phyloP scores from a whole-genome alignment of 202 grass and related monocot genomes.

The Alloteropsis angusta region DNA sequence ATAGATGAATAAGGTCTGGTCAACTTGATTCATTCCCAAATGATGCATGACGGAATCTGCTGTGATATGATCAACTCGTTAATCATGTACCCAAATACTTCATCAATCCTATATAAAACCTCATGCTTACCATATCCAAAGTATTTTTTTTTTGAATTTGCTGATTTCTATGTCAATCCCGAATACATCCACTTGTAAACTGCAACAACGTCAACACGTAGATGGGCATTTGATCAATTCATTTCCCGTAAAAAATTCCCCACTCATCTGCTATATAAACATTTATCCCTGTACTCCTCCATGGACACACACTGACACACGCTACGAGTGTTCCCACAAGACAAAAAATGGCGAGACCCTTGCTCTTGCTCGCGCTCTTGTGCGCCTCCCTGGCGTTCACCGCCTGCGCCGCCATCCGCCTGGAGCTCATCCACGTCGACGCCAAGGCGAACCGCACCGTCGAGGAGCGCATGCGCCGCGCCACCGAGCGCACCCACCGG shows the following conservation, averaged over 20 bases:
- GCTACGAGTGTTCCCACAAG: not conserved
- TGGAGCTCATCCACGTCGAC: constrained; percentile 17
- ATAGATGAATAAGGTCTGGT: not conserved
- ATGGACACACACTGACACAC: not conserved
- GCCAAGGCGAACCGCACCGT: not conserved
- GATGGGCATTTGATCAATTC: not conserved
- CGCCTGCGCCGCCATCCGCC: not conserved
- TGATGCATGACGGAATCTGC: not conserved
- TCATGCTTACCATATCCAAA: not conserved
- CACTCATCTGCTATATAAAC: not conserved
- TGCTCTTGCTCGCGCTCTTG: not conserved
- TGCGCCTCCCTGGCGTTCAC: not conserved
- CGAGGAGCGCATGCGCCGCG: not conserved
- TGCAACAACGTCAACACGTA: too few relatives aligned
- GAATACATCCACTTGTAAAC: not conserved
- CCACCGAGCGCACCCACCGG: constrained; percentile 3
- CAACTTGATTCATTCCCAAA: not conserved
- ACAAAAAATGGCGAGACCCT: not conserved
- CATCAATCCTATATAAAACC: not conserved
- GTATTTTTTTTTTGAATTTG: not conserved
- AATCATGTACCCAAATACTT: not conserved
- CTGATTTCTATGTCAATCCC: not conserved
- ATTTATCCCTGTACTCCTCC: not conserved
- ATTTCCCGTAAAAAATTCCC: not conserved
- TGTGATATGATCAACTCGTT: not conserved